Conservation (phyloP, 2,329 filamentous ascomycete genomes). For the Pseudogymnoascus pannorum region DNA sequence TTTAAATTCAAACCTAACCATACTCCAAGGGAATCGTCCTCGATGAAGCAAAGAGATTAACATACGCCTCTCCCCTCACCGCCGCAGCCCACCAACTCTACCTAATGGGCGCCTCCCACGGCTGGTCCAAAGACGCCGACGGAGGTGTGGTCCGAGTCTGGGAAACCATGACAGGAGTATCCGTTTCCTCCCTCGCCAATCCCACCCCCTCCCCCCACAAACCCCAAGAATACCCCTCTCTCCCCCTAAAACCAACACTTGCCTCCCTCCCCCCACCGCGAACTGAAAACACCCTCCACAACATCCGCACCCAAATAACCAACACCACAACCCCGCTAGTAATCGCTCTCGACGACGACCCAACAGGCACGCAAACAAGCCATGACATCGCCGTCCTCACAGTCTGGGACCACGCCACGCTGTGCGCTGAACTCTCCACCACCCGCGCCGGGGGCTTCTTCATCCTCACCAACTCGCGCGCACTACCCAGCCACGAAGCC, state of each 20-base stretch:
- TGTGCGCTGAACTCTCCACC: constrained; percentile 38
- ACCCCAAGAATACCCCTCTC: constrained; percentile 12
- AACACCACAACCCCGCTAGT: constrained; percentile 18
- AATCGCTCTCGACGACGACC: constrained; percentile 46
- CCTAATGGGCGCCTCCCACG: constrained; percentile 26
- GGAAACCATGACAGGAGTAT: constrained; percentile 23
- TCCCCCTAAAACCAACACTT: constrained; percentile 12
- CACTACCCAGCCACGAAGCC: constrained; percentile 43
- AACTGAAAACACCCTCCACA: constrained; percentile 3
- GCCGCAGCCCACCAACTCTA: constrained; percentile 29
- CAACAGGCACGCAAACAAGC: constrained; percentile 56
- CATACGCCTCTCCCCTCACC: constrained; percentile 26
- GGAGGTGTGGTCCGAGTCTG: constrained; percentile 32
- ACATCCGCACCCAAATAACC: constrained; percentile 11
- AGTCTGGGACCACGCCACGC: constrained; percentile 41
- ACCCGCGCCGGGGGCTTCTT: constrained; percentile 46
- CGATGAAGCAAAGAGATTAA: constrained; percentile 27
- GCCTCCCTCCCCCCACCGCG: constrained; percentile 11
- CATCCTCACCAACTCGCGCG: constrained; percentile 53
- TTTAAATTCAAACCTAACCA: constrained; percentile 17
- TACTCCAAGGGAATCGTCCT: constrained; percentile 24
- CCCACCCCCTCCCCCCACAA: not conserved
- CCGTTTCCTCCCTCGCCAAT: constrained; percentile 14
- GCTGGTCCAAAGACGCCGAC: constrained; percentile 27
- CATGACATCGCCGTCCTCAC: constrained; percentile 49